Evolutionary conservation across 2,329 filamentous ascomycete species (phyloP), one percentile per base, ranked within the genome.

Genomic region (Diaporthe nobilis): DNA sequence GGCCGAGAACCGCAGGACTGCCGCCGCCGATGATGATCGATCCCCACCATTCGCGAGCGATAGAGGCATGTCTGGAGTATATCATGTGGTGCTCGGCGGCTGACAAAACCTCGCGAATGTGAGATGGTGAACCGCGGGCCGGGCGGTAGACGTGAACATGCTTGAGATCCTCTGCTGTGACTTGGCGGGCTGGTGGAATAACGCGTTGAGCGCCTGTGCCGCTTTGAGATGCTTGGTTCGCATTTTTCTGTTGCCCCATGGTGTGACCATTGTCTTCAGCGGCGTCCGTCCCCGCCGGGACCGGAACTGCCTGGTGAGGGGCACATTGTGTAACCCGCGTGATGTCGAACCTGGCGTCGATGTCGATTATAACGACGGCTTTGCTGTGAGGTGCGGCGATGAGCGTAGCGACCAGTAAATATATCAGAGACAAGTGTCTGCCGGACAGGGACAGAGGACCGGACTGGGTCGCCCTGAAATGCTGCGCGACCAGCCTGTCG

Each of bases 1-100:
- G 77, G 55, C 78, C 77, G 60, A 68, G 71, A 34, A 72, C 37
- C 80, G 81, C 17, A 57, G 84, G 76, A 70, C 73, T 84, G 79
- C 81, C 78, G 0, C 85, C 85, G 13, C 88, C 88, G 53, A 91
- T 78, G 7, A 91, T 86, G 37, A 92, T 78, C 2, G 88, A 90
- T n/a, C 90, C 90, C 90, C 90, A 92, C 86, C 87, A 90, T 76
- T 87, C 85, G 5, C 90, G 85, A 37, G 79, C 81, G 7, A 84
- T 83, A 77, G 88, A 90, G 51, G 79, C 80, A 76, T 85, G 85
- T 9, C 80, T 75, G 4, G 85, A 85, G 80, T 92, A 91, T 7
- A 91, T 82, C 84, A 91, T 89, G 79, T 86, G 87, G 57, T 83
- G 79, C 68, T 87, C 85, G 4, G 87, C 85, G 0, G 84, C 83